Percentiles rank a stretch among this genome's conserved stretches.
phyloP scores from a whole-genome alignment of 768 basidiomycete genomes.

The Suillus decipiens region DNA sequence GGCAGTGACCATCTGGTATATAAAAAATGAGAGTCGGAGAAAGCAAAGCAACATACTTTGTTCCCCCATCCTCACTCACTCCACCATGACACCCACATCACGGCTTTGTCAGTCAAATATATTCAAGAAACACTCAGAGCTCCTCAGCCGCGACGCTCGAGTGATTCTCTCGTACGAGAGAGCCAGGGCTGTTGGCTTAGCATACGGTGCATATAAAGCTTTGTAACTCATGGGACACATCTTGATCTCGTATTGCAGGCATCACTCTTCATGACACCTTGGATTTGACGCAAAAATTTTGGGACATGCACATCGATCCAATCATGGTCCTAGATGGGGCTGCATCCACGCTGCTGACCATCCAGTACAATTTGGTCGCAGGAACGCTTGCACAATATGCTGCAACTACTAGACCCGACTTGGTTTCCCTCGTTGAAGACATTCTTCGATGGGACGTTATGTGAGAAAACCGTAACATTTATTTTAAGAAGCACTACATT shows the following conservation, averaged over 20 bases:
- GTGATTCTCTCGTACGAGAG: neutral
- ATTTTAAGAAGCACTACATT: neutral
- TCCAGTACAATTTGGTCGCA: constrained; percentile 39
- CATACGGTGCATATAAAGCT: neutral
- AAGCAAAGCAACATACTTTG: neutral
- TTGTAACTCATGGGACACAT: too few species aligned
- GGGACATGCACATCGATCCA: constrained; percentile 39
- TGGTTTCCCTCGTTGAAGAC: constrained; percentile 26
- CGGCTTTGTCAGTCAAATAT: neutral
- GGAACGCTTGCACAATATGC: constrained; percentile 38
- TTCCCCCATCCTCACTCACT: neutral
- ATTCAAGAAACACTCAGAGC: neutral
- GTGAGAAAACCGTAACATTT: neutral
- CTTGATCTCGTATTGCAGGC: constrained; percentile 17
- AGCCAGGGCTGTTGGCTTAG: neutral
- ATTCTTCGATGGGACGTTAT: constrained; percentile 26
- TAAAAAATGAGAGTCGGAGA: neutral
- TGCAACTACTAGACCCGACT: constrained; percentile 20
- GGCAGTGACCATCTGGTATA: neutral
- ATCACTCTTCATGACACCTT: constrained; percentile 36
- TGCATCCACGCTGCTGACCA: constrained; percentile 34
- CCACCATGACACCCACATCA: neutral
- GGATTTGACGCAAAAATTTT: constrained; percentile 36
- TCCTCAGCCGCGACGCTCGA: neutral
- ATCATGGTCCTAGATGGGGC: constrained; percentile 33